Percentiles rank a stretch among this genome's conserved stretches.
Conservation (phyloP, 1,284 basidiomycete species). For the Moesziomyces aphidis region DNA sequence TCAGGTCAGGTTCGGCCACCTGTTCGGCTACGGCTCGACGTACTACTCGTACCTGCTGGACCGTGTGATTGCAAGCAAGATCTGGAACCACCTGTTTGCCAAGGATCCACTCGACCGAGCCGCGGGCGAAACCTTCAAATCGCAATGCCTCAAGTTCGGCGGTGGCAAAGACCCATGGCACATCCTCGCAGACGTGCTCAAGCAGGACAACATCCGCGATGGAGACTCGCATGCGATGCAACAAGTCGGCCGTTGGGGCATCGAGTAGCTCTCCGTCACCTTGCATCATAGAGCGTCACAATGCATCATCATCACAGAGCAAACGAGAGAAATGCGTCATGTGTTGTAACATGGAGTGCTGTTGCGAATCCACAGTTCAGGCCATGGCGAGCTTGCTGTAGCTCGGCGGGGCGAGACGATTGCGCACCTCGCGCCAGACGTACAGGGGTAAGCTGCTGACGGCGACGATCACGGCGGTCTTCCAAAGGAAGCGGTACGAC, state of each 20-base stretch:
- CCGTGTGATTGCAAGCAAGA: constrained; percentile 88
- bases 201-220: constrained; percentile 16
- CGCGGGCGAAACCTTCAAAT: constrained; percentile 81
- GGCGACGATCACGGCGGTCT: constrained; percentile 86
- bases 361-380: constrained; percentile 5
- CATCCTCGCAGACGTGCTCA: constrained; percentile 83
- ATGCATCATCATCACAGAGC: neutral
- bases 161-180: constrained; percentile 94
- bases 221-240: constrained; percentile 82
- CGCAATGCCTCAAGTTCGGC: constrained; percentile 80
- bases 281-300: constrained; percentile 1
- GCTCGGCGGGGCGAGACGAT: constrained; percentile 88
- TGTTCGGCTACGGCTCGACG: constrained; percentile 95
- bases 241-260: constrained; percentile 76
- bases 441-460: constrained; percentile 90
- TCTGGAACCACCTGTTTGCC: constrained; percentile 84
- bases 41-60: constrained; percentile 99
- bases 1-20: constrained; percentile 94
- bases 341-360: neutral
- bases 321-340: neutral
- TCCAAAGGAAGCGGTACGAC: constrained; percentile 89
- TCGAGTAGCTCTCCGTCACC: constrained; percentile 10
- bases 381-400: constrained; percentile 79
- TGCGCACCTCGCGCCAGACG: constrained; percentile 86
- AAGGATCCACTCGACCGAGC: constrained; percentile 65